Evolutionary conservation across 2,329 filamentous ascomycete species (phyloP).

Genomic region (Aspergillus oerlinghausenensis): DNA sequence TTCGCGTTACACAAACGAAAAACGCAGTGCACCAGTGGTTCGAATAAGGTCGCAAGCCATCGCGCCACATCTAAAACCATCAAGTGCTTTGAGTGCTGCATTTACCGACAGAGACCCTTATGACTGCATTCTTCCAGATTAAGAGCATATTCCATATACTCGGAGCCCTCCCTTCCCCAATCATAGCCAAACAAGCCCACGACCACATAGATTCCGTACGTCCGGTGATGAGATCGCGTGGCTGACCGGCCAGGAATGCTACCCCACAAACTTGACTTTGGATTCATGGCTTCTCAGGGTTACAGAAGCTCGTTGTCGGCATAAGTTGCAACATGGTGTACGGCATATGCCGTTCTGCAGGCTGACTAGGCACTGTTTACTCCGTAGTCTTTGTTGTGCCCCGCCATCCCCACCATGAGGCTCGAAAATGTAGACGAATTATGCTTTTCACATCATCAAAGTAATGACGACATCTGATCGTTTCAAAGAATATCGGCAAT

Average conservation of each 20-base stretch:
- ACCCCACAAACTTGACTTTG: constrained; percentile 6
- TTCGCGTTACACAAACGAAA: not conserved
- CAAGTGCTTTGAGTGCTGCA: not conserved
- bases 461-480: not conserved
- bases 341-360: not conserved
- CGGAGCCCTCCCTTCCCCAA: not conserved
- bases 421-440: not conserved
- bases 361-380: not conserved
- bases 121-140: not conserved
- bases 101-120: not conserved
- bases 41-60: not conserved
- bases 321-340: not conserved
- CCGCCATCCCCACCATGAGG: not conserved
- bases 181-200: not conserved
- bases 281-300: not conserved
- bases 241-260: constrained; percentile 7
- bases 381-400: not conserved
- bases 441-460: not conserved
- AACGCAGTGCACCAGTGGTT: not conserved
- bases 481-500: not conserved
- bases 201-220: constrained; percentile 5
- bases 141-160: not conserved
- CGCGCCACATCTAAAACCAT: not conserved
- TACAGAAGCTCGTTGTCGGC: not conserved
- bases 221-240: constrained; percentile 17